Evolutionary conservation across 129 eudicot genomes (phyloP).

Genomic region (Flaveria linearis): DNA sequence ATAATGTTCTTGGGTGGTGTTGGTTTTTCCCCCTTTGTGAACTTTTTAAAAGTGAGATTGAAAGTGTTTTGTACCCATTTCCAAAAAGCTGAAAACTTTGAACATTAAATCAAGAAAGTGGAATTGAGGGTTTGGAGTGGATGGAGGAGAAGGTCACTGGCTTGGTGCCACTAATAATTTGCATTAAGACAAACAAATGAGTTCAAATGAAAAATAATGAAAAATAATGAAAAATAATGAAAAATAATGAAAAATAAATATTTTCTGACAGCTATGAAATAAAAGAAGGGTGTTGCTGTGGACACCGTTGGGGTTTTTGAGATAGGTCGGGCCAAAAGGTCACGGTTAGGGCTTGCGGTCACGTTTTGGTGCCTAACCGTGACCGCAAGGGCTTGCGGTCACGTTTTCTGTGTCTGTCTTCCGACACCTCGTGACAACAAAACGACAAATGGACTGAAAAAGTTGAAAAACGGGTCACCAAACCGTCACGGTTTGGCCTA

Average conservation of each 20-base stretch:
- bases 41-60: slow-evolving; percentile 33
- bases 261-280: slow-evolving; percentile 41
- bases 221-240: slow-evolving; percentile 28
- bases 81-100: slow-evolving; percentile 31
- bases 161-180: slow-evolving; percentile 28
- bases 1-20: background rate
- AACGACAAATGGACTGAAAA: no score
- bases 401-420: no score
- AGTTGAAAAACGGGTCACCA: no score
- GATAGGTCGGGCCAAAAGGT: no score
- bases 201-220: slow-evolving; percentile 20
- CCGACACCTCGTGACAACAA: no score
- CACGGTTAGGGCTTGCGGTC: no score
- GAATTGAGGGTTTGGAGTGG: slow-evolving; percentile 27
- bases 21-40: slow-evolving; percentile 22
- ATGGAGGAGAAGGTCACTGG: slow-evolving; percentile 19
- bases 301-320: no score
- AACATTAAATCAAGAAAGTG: slow-evolving; percentile 9
- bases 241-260: slow-evolving; percentile 30
- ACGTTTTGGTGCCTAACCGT: no score
- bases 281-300: no score
- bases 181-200: slow-evolving; percentile 14
- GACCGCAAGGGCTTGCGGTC: no score
- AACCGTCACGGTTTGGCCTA: no score
- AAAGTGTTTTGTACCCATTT: slow-evolving; percentile 31